Conservation (phyloP, 1,139 yeast species). For the Meyerozyma carpophila region DNA sequence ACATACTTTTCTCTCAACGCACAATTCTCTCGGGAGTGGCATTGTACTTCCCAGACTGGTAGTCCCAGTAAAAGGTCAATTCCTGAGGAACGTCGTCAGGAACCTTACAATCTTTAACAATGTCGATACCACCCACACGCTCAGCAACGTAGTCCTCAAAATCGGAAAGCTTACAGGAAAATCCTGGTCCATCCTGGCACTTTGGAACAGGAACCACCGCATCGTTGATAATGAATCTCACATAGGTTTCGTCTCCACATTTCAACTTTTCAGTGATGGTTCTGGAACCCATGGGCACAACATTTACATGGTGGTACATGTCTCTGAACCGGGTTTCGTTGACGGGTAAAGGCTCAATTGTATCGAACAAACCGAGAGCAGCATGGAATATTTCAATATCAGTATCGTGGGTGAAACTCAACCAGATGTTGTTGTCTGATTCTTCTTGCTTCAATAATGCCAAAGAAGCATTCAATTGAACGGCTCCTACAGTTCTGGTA, state of each 20-base stretch:
- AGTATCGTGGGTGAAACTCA: constrained; percentile 57
- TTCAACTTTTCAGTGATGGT: constrained; percentile 43
- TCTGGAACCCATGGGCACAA: constrained; percentile 55
- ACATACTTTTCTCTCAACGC: background rate
- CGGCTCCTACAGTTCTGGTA: constrained; percentile 40
- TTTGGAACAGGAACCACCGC: constrained; percentile 50
- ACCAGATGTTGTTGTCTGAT: constrained; percentile 29
- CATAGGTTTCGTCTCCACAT: constrained; percentile 34
- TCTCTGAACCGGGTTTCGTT: constrained; percentile 31
- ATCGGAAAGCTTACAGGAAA: constrained; percentile 44
- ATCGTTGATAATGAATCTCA: constrained; percentile 49
- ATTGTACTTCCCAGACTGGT: constrained; percentile 20
- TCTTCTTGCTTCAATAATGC: constrained; percentile 29
- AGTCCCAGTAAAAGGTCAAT: constrained; percentile 34
- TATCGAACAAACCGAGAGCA: constrained; percentile 46
- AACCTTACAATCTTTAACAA: constrained; percentile 25
- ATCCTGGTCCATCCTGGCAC: constrained; percentile 54
- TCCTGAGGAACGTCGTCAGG: constrained; percentile 10
- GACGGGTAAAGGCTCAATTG: constrained; percentile 24
- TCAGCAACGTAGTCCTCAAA: constrained; percentile 28
- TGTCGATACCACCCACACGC: constrained; percentile 26
- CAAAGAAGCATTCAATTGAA: constrained; percentile 44
- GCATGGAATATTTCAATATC: constrained; percentile 47
- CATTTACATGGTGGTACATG: constrained; percentile 41
- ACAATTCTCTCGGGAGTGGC: constrained; percentile 9